Conservation (phyloP, 169 alveolate species). For the Perkinsus marinus region DNA sequence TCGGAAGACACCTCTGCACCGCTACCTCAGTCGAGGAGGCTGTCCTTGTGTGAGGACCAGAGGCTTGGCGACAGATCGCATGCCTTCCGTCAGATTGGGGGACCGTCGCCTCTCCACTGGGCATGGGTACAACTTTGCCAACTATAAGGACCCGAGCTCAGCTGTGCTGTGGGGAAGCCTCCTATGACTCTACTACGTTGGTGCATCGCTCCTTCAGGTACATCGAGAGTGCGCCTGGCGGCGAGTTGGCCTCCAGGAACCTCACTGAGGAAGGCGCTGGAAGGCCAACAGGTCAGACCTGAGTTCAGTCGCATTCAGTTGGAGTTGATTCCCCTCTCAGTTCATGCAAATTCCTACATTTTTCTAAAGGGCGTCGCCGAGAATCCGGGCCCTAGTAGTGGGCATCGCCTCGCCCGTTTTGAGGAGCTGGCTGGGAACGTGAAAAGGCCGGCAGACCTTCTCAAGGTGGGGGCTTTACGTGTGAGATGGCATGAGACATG, state of each 20-base stretch:
- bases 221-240: not conserved
- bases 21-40: not conserved
- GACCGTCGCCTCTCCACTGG: not conserved
- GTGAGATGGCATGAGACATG: not conserved
- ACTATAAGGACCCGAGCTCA: not conserved
- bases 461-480: not conserved
- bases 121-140: not conserved
- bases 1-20: not conserved
- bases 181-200: not conserved
- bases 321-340: not conserved
- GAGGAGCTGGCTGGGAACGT: not conserved
- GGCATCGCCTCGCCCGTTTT: not conserved
- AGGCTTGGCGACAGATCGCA: not conserved
- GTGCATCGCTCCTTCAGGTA: not conserved
- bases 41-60: not conserved
- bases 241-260: not conserved
- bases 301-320: not conserved
- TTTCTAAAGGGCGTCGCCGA: not conserved
- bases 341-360: not conserved
- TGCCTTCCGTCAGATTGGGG: not conserved
- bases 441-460: not conserved
- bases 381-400: not conserved
- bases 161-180: not conserved
- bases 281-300: not conserved
- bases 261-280: not conserved